phyloP scores from a whole-genome alignment of 345 rosid species.

The Melaleuca alternifolia region DNA sequence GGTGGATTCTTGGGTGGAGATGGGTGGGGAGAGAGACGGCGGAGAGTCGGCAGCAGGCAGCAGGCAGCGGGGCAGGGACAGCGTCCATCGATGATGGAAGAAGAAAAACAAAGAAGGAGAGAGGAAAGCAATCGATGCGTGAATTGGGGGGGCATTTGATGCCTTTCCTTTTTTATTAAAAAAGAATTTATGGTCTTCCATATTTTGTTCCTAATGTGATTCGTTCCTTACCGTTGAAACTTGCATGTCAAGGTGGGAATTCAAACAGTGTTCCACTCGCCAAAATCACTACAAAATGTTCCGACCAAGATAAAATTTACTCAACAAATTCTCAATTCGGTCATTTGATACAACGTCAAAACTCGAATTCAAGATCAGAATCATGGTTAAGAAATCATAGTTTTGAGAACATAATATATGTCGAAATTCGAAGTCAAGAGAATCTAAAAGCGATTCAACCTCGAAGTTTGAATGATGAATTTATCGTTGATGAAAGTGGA shows the following conservation, averaged over 20 bases:
- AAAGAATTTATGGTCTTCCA: neutral
- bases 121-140: neutral
- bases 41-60: neutral
- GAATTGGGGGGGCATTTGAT: neutral
- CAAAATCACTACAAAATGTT: too few relatives aligned
- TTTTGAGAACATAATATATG: accelerated
- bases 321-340: neutral
- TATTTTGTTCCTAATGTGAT: neutral
- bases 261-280: too few relatives aligned
- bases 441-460: neutral
- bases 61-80: neutral
- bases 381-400: neutral
- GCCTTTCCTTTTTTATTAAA: neutral
- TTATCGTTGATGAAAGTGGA: too few relatives aligned
- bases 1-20: neutral
- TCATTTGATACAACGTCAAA: neutral
- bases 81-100: neutral
- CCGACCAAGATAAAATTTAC: too few relatives aligned
- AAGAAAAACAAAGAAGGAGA: neutral
- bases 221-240: neutral
- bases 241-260: neutral
- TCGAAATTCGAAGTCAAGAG: neutral
- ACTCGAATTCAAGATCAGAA: neutral
- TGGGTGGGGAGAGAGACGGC: neutral
- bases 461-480: neutral